Evolutionary conservation across 805 yeast genomes (phyloP).

Genomic region (Myxozyma nipponensis): DNA sequence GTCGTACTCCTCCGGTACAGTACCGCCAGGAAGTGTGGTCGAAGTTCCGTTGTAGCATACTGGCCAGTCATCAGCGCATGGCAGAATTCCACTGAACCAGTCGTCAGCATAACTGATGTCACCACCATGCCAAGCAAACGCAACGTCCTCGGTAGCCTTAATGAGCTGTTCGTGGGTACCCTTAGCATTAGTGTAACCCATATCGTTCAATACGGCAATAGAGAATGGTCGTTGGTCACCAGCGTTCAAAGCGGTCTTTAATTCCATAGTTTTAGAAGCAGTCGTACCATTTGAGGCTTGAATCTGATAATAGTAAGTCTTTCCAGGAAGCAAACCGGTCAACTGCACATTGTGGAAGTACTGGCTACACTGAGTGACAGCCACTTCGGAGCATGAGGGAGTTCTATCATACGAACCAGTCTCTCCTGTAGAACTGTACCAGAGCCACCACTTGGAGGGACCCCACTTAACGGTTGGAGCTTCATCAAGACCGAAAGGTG

Average conservation of each 20-base stretch:
- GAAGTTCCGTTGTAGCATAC: constrained; percentile 3
- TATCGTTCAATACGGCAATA: constrained; percentile 23
- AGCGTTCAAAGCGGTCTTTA: constrained; percentile 24
- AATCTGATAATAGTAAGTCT: constrained; percentile 34
- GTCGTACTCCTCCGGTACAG: constrained; percentile 36
- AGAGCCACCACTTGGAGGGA: no score
- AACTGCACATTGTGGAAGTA: constrained; percentile 34
- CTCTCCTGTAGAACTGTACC: no score
- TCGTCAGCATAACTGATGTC: constrained; percentile 18
- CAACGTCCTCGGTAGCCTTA: no score
- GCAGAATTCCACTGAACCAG: no score
- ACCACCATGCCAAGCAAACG: constrained; percentile 18
- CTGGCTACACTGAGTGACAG: no score
- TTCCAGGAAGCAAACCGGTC: constrained; percentile 30
- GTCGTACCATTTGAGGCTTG: constrained; percentile 24
- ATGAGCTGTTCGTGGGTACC: no score
- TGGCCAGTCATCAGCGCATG: constrained; percentile 21
- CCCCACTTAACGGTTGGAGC: no score
- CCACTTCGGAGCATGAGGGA: no score
- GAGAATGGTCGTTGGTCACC: constrained; percentile 26
- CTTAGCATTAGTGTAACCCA: no score
- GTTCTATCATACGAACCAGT: no score
- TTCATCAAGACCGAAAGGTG: no score
- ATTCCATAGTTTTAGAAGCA: constrained; percentile 16
- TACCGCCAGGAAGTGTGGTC: constrained; percentile 29